A percentile compares a stretch with the other conserved stretches of the same genome.
Conservation (phyloP, 805 yeast genomes). For the Yarrowia porcina region DNA sequence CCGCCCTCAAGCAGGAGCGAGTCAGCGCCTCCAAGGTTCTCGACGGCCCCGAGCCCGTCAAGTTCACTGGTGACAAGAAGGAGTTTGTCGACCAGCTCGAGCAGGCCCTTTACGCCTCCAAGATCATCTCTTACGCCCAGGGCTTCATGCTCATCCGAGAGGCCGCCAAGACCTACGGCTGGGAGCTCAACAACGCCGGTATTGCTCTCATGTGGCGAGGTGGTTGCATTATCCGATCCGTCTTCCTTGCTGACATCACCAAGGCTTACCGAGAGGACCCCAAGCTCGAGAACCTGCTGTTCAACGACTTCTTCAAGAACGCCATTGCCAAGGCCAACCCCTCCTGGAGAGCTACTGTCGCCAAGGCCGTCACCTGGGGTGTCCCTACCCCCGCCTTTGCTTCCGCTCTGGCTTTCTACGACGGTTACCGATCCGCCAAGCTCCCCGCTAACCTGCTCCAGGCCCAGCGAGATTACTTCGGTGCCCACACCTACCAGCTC, state of each 20-base stretch:
- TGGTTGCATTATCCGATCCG: constrained; percentile 99
- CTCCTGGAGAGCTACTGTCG: constrained; percentile 91
- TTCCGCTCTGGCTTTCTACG: constrained; percentile 96
- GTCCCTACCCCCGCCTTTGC: constrained; percentile 97
- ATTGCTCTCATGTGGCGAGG: constrained; percentile 99
- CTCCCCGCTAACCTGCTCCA: constrained; percentile 97
- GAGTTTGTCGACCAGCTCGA: constrained; percentile 88
- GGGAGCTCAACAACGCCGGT: constrained; percentile 97
- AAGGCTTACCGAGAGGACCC: constrained; percentile 92
- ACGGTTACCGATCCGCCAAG: constrained; percentile 94
- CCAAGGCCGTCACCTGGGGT: constrained; percentile 76
- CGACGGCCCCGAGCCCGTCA: constrained; percentile 71
- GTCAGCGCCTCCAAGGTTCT: constrained; percentile 73
- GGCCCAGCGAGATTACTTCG: constrained; percentile 99
- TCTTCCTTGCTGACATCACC: constrained; percentile 95
- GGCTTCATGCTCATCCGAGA: constrained; percentile 99
- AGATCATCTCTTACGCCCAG: constrained; percentile 97
- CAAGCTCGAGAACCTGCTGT: constrained; percentile 89
- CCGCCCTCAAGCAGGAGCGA: constrained; percentile 91
- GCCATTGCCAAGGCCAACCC: constrained; percentile 91
- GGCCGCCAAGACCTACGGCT: constrained; percentile 94
- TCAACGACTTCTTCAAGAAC: constrained; percentile 88
- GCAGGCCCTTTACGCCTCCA: constrained; percentile 98
- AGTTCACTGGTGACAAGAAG: constrained; percentile 69
- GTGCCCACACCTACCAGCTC: constrained; percentile 98